Percentiles rank a stretch among this genome's conserved stretches.
These are phyloP conservation scores for Cucurbita argyrosperma DNA, from an alignment of 306 rosid species.

Conservation along the genomic window DNA sequence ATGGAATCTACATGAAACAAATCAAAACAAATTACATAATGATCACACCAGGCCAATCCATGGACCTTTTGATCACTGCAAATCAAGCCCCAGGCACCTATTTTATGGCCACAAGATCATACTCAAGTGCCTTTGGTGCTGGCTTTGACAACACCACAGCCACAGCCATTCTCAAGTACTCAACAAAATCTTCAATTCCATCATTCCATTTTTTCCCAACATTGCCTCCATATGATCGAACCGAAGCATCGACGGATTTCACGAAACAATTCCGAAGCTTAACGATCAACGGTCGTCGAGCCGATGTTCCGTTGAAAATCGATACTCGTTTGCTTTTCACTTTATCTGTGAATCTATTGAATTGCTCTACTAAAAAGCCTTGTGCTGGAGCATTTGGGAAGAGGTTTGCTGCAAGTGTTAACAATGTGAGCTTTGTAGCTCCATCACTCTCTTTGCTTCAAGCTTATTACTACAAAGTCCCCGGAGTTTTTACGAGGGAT, in stretches of 20 bases:
- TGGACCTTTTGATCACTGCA: conserved; percentile 8
- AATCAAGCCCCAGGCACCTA: conserved; percentile 6
- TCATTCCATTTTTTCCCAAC: not conserved
- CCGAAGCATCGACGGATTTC: not conserved
- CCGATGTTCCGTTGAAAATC: not conserved
- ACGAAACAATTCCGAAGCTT: conserved; percentile 6
- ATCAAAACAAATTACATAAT: not conserved
- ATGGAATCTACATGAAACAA: conserved; percentile 11
- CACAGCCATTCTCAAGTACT: conserved; percentile 11
- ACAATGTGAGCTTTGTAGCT: conserved; percentile 10
- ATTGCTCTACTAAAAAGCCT: not conserved
- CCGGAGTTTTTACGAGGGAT: conserved; percentile 11
- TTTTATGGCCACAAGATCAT: conserved; percentile 11
- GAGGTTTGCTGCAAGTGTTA: conserved; percentile 8
- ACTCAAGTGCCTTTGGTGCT: not conserved
- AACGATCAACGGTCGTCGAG: not conserved
- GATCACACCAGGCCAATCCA: conserved; percentile 18
- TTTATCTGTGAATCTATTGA: not conserved
- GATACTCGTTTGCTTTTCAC: not conserved
- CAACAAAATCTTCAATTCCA: not conserved
- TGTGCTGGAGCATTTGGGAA: conserved; percentile 6
- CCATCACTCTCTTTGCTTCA: conserved; percentile 8
- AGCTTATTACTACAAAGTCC: conserved; percentile 6
- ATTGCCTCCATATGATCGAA: not conserved
- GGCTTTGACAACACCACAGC: conserved; percentile 9